phyloP scores from a whole-genome alignment of 805 yeast genomes.

The Saccharomycopsis vini region DNA sequence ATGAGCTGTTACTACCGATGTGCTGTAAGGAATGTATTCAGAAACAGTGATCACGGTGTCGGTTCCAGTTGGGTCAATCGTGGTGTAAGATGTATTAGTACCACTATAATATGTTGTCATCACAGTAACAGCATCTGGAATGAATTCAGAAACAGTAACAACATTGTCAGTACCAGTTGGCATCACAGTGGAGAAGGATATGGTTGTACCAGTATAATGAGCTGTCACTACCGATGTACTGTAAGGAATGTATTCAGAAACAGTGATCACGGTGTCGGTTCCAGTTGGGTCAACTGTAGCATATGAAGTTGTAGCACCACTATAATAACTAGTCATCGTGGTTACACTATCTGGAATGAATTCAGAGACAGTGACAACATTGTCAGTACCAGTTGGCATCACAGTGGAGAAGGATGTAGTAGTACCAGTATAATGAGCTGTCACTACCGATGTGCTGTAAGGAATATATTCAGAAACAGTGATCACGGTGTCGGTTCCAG shows the following conservation, averaged over 20 bases:
- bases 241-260: conserved; percentile 3
- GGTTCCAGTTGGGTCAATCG: conserved; percentile 1
- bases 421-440: not conserved
- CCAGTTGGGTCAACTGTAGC: conserved; percentile 4
- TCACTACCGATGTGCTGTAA: not conserved
- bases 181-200: conserved; percentile 1
- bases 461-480: conserved; percentile 8
- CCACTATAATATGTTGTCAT: conserved; percentile 7
- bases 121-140: conserved; percentile 6
- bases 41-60: conserved; percentile 4
- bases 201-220: not conserved
- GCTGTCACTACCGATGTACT: not conserved
- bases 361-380: not conserved
- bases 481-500: not conserved
- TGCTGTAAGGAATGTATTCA: conserved; percentile 1
- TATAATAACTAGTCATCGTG: conserved; percentile 2
- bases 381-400: conserved; percentile 5
- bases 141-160: conserved; percentile 2
- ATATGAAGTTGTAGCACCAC: conserved; percentile 1
- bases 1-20: conserved; percentile 1
- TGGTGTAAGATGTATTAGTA: conserved; percentile 6
- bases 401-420: not conserved
- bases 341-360: conserved; percentile 3
- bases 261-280: not conserved
- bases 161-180: conserved; percentile 3